Conservation (phyloP, 1,284 basidiomycete genomes). For the Laetiporus sulphureus region DNA sequence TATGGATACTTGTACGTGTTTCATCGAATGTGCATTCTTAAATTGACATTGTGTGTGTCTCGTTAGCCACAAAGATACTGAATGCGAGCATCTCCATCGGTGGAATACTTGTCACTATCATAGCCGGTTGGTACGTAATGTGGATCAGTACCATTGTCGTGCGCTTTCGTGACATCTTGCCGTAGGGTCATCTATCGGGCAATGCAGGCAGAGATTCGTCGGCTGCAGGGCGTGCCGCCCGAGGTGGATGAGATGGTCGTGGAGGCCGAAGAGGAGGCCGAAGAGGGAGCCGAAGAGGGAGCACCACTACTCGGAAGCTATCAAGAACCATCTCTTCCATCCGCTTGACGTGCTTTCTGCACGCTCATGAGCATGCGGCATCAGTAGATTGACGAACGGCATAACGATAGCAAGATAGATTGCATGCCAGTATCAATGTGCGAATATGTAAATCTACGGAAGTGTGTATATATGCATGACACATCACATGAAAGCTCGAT, state of each 20-base stretch:
- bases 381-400: too few relatives aligned
- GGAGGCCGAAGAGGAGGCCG: constrained; percentile 56
- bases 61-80: constrained; percentile 54
- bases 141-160: neutral
- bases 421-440: neutral
- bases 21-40: neutral
- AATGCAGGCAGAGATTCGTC: constrained; percentile 54
- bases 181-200: constrained; percentile 56
- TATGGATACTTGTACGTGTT: constrained; percentile 68
- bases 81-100: constrained; percentile 53
- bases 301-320: constrained; percentile 46
- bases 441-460: constrained; percentile 10
- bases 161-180: neutral
- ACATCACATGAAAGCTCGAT: neutral
- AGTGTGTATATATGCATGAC: neutral
- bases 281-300: constrained; percentile 59
- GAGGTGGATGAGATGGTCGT: constrained; percentile 50
- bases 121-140: constrained; percentile 57
- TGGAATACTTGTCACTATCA: constrained; percentile 48
- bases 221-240: constrained; percentile 42
- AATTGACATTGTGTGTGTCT: neutral
- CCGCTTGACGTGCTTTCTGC: neutral
- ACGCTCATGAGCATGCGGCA: too few relatives aligned
- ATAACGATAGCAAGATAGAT: neutral
- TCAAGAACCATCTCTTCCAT: constrained; percentile 18